Conservation (phyloP, 306 rosid genomes). For the Cicer cuneatum region DNA sequence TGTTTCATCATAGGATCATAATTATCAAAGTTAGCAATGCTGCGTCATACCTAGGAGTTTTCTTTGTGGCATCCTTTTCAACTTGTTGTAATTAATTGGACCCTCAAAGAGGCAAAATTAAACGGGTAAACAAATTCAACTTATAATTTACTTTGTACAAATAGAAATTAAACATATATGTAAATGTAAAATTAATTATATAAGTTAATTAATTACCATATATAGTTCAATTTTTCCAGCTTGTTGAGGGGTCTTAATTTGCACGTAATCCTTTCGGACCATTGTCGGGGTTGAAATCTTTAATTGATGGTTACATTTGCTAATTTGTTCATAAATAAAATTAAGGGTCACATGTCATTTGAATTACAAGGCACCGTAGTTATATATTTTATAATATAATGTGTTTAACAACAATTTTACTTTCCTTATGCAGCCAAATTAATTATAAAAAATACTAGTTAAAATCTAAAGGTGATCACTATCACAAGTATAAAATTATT, state of each 20-base stretch:
- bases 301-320: conserved; percentile 37
- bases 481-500: conserved; percentile 18
- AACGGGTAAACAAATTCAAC: conserved; percentile 11
- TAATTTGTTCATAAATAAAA: conserved; percentile 23
- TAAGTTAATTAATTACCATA: conserved; percentile 3
- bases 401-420: conserved; percentile 15
- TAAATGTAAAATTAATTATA: not conserved
- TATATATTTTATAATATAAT: conserved; percentile 19
- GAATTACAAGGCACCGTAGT: conserved; percentile 29
- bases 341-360: conserved; percentile 34
- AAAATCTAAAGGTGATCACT: conserved; percentile 40
- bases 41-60: conserved; percentile 40
- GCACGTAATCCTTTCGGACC: conserved; percentile 47
- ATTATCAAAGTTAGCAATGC: conserved; percentile 41
- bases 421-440: conserved; percentile 30
- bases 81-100: conserved; percentile 40
- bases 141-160: not conserved
- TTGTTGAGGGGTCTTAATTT: conserved; percentile 38
- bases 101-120: conserved; percentile 43
- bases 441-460: not conserved
- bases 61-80: conserved; percentile 45
- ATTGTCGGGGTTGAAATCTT: conserved; percentile 42
- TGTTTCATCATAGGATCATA: conserved; percentile 32
- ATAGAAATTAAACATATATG: not conserved
- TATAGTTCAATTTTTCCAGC: conserved; percentile 40